Base-by-base conservation (phyloP, 768 basidiomycete genomes). In the Tricholoma bakamatsutake region DNA sequence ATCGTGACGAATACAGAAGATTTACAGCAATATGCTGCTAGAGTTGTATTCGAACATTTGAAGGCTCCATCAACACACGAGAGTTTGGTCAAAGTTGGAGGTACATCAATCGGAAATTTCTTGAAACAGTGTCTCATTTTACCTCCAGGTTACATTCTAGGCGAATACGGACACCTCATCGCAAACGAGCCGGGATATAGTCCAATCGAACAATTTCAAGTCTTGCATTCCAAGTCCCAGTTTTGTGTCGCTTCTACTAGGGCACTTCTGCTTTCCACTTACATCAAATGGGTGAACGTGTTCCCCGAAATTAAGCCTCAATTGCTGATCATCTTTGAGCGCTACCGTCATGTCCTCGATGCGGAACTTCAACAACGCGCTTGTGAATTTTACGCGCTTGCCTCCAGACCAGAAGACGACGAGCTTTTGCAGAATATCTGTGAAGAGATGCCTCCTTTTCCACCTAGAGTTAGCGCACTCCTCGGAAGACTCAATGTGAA, bases 271-370 rank as follows among this genome's bases (percentile, higher is more conserved):
- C 78, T 99, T 34, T 96, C 97, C 10, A 98, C 97, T 0, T 99
- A 99, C 68, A 88, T 98, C 76, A 99, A 99, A 81, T 98, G 96
- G 96, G 93, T 97, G 60, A 99, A 99, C 68, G 91, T 99, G 55
- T 99, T 98, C 71, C 97, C 97, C 17, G 97, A 99, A 70, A 97
- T 99, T 73, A 97, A 95, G 64, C 81, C 87, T 6, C 94, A 98
- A 61, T 82, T 99, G 28, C 64, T 98, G 67, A 90, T 87, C 69
- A 93, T 98, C 63, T 97, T 99, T 63, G 94, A 98, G 63, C 91
- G 94, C 13, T 98, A 97, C 67, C 86, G 93, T n/a, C 93, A 96
- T 65, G 92, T 98, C 45, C 83, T 99, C 12, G 97, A 99, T 70
- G 87, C 94, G 15, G 97, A 99, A 65, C 78, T 99, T 2, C 97